Conservation (phyloP, 2,329 filamentous ascomycete genomes). For the Paecilomyces formosus region DNA sequence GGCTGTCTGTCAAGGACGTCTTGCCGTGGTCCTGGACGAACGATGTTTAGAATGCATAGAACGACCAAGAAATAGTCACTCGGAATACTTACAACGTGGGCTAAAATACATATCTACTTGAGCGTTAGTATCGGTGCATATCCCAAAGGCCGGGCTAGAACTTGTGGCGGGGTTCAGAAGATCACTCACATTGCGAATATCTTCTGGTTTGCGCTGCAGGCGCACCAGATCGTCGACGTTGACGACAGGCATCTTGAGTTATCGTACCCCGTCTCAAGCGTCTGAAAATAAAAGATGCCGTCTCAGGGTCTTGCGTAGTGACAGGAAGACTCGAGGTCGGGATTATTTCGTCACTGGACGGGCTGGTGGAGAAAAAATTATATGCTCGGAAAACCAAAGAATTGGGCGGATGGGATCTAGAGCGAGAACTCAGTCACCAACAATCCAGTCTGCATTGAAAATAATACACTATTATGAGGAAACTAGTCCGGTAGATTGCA, state of each 20-base stretch:
- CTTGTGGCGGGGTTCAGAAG: conserved; percentile 3
- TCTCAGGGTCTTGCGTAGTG: background rate
- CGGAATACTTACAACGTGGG: conserved; percentile 63
- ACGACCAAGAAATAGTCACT: background rate
- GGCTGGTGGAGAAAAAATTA: conserved; percentile 1
- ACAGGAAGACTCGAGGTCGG: background rate
- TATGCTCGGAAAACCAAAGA: conserved; percentile 1
- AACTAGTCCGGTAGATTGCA: background rate
- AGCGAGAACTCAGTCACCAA: background rate
- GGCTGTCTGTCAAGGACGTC: conserved; percentile 89
- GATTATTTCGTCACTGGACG: background rate
- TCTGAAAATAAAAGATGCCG: conserved; percentile 1
- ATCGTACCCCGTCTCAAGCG: conserved; percentile 8
- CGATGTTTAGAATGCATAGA: conserved; percentile 2
- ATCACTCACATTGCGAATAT: conserved; percentile 77
- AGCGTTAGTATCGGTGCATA: conserved; percentile 20
- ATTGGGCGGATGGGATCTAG: background rate
- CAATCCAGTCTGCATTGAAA: background rate
- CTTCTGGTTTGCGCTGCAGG: conserved; percentile 78
- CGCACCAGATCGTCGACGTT: conserved; percentile 81
- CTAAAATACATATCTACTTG: conserved; percentile 79
- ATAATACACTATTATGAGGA: background rate
- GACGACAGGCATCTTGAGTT: conserved; percentile 74
- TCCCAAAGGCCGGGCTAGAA: conserved; percentile 19
- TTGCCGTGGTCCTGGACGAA: conserved; percentile 78